phyloP scores from a whole-genome alignment of 768 basidiomycete genomes.

The Fomitopsis serialis region DNA sequence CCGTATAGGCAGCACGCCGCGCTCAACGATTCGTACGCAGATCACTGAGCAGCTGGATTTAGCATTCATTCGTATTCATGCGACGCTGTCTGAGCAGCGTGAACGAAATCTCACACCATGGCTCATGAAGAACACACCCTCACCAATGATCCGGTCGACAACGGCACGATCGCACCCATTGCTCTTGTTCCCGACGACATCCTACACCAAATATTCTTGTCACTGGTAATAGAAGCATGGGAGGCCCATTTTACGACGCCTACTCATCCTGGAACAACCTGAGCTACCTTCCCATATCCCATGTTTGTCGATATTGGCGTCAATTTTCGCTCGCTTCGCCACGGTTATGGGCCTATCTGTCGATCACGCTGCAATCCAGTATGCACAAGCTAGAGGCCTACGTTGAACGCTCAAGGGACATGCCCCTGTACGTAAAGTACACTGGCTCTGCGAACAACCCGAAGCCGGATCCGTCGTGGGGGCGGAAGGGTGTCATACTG shows the following conservation, averaged over 20 bases:
- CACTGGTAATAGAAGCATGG: background rate
- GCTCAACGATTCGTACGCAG: too few species aligned
- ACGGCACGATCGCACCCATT: background rate
- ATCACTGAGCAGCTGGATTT: too few species aligned
- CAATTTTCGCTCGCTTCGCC: background rate
- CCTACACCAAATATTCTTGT: background rate
- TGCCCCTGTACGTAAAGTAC: background rate
- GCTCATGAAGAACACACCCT: background rate
- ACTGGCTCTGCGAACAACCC: background rate
- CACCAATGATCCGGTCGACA: too few species aligned
- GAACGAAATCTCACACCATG: too few species aligned
- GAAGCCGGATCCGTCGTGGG: background rate
- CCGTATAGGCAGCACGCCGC: too few species aligned
- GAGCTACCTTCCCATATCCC: background rate
- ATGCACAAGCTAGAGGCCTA: background rate
- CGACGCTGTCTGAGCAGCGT: too few species aligned
- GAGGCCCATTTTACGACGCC: background rate
- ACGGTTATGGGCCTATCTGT: background rate
- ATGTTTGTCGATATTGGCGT: slow-evolving; percentile 3
- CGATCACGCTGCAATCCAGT: background rate
- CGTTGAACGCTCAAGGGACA: background rate
- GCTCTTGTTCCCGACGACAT: slow-evolving; percentile 1
- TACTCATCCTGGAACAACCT: background rate
- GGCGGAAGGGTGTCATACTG: background rate
- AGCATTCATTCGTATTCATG: too few species aligned